Conservation (phyloP, 768 basidiomycete species). For the Lentinus tigrinus region DNA sequence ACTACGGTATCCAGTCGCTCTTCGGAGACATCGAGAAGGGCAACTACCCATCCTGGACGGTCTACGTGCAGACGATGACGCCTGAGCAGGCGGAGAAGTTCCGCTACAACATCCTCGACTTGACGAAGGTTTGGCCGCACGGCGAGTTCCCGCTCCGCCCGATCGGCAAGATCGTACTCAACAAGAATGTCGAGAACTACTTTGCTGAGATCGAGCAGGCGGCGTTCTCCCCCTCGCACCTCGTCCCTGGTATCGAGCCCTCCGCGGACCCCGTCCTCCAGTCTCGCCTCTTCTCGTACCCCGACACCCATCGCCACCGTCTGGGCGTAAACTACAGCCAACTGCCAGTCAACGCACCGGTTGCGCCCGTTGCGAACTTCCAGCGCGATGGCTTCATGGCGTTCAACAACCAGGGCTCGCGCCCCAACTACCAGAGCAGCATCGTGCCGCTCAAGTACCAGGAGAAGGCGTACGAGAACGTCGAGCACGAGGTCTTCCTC, state of each 20-base stretch:
- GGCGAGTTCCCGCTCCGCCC: constrained; percentile 83
- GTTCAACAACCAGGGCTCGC: constrained; percentile 74
- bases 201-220: constrained; percentile 93
- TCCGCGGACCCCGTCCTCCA: constrained; percentile 92
- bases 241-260: constrained; percentile 85
- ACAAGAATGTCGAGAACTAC: constrained; percentile 82
- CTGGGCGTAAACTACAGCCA: constrained; percentile 82
- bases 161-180: constrained; percentile 80
- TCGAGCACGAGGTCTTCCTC: constrained; percentile 72
- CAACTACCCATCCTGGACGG: constrained; percentile 83
- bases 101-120: constrained; percentile 87
- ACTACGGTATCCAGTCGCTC: constrained; percentile 78
- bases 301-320: constrained; percentile 78
- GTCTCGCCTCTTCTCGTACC: constrained; percentile 93
- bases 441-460: constrained; percentile 67
- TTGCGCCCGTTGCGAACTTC: constrained; percentile 81
- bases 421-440: constrained; percentile 86
- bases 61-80: constrained; percentile 95
- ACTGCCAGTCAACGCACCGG: constrained; percentile 82
- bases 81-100: constrained; percentile 86
- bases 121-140: constrained; percentile 93
- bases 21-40: constrained; percentile 82
- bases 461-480: constrained; percentile 37
- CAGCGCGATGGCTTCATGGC: constrained; percentile 79
- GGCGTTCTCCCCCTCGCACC: constrained; percentile 88